Conservation (phyloP, 345 rosid species). For the Brassica cretica region DNA sequence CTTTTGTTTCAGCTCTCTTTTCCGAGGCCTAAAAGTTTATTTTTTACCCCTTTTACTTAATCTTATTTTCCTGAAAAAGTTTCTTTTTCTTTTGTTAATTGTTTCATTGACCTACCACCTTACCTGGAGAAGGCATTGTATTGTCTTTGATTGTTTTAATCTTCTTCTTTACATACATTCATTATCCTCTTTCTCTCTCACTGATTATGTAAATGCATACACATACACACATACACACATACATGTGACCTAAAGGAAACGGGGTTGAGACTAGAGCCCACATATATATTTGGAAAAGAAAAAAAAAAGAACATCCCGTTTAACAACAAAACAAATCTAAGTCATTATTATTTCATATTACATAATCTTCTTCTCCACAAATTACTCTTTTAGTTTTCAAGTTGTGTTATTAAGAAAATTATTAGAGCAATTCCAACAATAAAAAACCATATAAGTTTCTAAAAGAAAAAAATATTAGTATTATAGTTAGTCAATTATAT, state of each 20-base stretch:
- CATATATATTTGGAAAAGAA: conserved; percentile 34
- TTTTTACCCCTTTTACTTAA: conserved; percentile 11
- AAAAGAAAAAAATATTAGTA: too few species aligned
- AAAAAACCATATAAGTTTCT: too few species aligned
- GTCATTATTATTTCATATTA: conserved; percentile 33
- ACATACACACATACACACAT: neutral
- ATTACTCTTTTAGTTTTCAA: neutral
- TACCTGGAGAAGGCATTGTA: conserved; percentile 35
- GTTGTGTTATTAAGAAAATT: neutral
- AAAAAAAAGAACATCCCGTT: conserved; percentile 31
- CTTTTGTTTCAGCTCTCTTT: conserved; percentile 37
- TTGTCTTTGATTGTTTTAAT: conserved; percentile 31
- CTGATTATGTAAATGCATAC: neutral
- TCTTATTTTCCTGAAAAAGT: conserved; percentile 9
- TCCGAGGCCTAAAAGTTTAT: conserved; percentile 19
- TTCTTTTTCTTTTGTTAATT: conserved; percentile 30
- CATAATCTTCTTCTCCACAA: conserved; percentile 16
- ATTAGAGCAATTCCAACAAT: too few species aligned
- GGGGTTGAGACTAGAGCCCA: conserved; percentile 35
- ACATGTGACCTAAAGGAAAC: conserved; percentile 33
- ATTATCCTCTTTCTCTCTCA: conserved; percentile 15
- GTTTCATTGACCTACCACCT: conserved; percentile 41
- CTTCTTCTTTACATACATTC: conserved; percentile 31
- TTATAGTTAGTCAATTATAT: too few species aligned
- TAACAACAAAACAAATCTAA: conserved; percentile 35